phyloP scores from a whole-genome alignment of 306 rosid genomes.

The Cucumis melo region DNA sequence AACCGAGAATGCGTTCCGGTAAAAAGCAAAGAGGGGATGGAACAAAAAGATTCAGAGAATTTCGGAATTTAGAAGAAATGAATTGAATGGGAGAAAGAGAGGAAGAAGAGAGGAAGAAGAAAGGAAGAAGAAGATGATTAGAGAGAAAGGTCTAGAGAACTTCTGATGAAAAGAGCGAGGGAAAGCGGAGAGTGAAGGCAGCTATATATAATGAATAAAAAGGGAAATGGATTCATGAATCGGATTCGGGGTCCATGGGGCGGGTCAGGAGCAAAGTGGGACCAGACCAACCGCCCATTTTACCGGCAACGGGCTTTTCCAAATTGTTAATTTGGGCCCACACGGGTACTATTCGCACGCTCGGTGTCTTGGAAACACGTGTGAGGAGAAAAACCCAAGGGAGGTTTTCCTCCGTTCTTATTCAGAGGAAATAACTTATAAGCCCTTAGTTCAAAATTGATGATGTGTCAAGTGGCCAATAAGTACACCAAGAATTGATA shows the following conservation, averaged over 20 bases:
- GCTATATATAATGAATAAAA: neutral
- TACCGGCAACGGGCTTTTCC: neutral
- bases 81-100: neutral
- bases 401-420: neutral
- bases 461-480: too few relatives aligned
- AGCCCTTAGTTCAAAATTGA: neutral
- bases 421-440: neutral
- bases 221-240: neutral
- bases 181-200: neutral
- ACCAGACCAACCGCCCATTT: constrained; percentile 5
- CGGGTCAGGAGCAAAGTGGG: neutral
- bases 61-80: neutral
- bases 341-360: neutral
- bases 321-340: neutral
- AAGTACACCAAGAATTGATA: neutral
- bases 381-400: neutral
- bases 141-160: neutral
- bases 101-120: neutral
- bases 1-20: neutral
- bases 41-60: neutral
- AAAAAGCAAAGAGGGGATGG: neutral
- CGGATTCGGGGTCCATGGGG: neutral
- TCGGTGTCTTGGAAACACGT: neutral
- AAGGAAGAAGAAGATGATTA: too few relatives aligned
- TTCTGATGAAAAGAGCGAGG: constrained; percentile 5